Evolutionary conservation across 257 asterid species (phyloP), one percentile per base, ranked within the genome.

Genomic region (Solanum etuberosum): DNA sequence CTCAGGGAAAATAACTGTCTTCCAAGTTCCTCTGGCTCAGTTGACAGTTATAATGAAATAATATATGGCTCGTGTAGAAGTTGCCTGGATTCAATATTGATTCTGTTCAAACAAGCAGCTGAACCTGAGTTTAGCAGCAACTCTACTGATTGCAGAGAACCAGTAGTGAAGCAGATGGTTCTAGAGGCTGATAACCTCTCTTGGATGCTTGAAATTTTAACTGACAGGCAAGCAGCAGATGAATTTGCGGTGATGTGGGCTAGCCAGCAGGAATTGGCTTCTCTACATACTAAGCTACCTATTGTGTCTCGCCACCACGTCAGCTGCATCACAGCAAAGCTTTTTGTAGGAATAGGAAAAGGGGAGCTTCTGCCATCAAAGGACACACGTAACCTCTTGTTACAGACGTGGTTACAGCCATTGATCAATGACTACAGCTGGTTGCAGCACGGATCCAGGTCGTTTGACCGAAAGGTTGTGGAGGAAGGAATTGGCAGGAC

Each of bases 401-500:
- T 97, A 13, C 88, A 92, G 83, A 97, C 94, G 20, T 97, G 98
- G 99, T 87, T 97, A 48, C 91, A 95, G 89, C 97, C 98, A 31
- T 89, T 97, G 94, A 94, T 97, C 54, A 90, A 86, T 15, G 98
- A 97, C 91, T 97, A 97, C 74, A 91, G 93, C 71, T 95, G 99
- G 99, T 88, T 97, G 48, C 98, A 93, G 27, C 97, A 95, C 8
- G 94, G 98, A 5, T 90, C 95, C 90, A 92, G 99, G 86, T 91
- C 97, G 2, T 97, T 97, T 59, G 99, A 97, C 68, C 88, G 97
- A 37, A 93, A 90, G 37, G 95, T 91, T 20, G 98, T 97, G 77
- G 99, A 97, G 93, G 99, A 95, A 90, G 99, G 99, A 27, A 94
- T 97, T 7, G 98, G 99, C 10, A 88, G 98, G 90, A 94, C 98